A percentile compares a stretch with the other conserved stretches of the same genome.
These are phyloP conservation scores for Alternaria infectoria DNA, from an alignment of 2,329 filamentous ascomycete genomes.

Conservation along the genomic window DNA sequence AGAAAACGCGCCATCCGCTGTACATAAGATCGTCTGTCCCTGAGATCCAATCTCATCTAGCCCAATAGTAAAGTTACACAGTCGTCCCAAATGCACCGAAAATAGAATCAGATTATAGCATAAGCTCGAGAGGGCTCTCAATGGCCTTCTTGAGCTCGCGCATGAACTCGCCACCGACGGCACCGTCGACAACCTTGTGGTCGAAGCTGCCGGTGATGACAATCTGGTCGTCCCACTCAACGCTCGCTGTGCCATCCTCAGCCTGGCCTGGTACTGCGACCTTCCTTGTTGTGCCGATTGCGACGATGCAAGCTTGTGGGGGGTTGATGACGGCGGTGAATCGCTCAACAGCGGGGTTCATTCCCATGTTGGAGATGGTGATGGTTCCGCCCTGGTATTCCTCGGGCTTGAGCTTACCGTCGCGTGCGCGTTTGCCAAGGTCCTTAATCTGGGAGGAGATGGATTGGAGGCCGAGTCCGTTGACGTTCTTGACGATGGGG, in stretches of 20 bases:
- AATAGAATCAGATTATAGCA: slow-evolving; percentile 67
- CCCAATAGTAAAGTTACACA: slow-evolving; percentile 33
- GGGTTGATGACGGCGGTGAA: slow-evolving; percentile 99
- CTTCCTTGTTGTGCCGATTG: slow-evolving; percentile 94
- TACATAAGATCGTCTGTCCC: slow-evolving; percentile 35
- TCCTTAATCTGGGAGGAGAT: slow-evolving; percentile 94
- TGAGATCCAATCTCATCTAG: slow-evolving; percentile 19
- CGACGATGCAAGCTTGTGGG: slow-evolving; percentile 92
- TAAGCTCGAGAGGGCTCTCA: slow-evolving; percentile 94
- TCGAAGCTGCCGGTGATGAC: slow-evolving; percentile 94
- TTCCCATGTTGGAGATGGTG: slow-evolving; percentile 99
- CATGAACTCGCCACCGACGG: slow-evolving; percentile 96
- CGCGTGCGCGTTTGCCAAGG: slow-evolving; percentile 92
- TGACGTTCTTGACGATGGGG: slow-evolving; percentile 90
- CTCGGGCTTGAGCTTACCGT: slow-evolving; percentile 98
- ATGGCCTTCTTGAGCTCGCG: slow-evolving; percentile 95
- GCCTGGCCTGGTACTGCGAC: slow-evolving; percentile 84
- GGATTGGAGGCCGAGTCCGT: slow-evolving; percentile 81
- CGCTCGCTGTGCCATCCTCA: slow-evolving; percentile 74
- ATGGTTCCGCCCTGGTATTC: slow-evolving; percentile 99
- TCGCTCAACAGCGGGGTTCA: slow-evolving; percentile 94
- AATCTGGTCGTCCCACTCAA: slow-evolving; percentile 98
- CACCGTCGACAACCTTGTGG: slow-evolving; percentile 98
- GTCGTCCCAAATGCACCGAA: slow-evolving; percentile 11
- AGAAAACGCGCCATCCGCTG: slow-evolving; percentile 35